Base-by-base conservation (phyloP, 1,284 basidiomycete genomes). In the Rhodotorula sp. region DNA sequence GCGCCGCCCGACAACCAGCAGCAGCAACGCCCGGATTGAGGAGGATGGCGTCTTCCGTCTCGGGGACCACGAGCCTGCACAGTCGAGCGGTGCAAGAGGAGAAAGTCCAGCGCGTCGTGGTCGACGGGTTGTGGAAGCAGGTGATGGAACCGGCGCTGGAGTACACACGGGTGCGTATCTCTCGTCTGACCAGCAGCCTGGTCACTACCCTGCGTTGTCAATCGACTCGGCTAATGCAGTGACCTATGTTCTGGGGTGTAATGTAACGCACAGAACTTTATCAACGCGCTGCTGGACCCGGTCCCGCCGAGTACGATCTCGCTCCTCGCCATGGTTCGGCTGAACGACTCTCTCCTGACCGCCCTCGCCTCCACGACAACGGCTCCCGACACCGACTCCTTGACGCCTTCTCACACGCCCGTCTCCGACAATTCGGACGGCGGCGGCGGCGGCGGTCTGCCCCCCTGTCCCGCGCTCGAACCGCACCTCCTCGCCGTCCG, bases 71-170 rank as follows among this genome's bases (percentile, higher is more conserved):
- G 64, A 16, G 39, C 48, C 48, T 29, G 26, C 31, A 48, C 20
- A 56, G 26, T 56, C 54, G 54, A 5, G 54, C 26, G 15, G 56
- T 31, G 84, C 83, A 31, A 80, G 88, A 52, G 84, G 87, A 79
- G 83, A 85, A 3, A 83, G 62, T 47, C 69, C 79, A 23, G 74
- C 79, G 75, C 77, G 61, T 65, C 10, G 70, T 81, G 7, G 80
- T 82, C 23, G 84, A 85, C 39, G 73, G 77, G 10, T 79, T 92
- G 29, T 97, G 93, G 93, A 94, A 93, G 81, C 91, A 92, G 79
- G 87, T 96, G 47, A 88, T 96, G 81, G 93, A 93, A 76, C 91
- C 93, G 3, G 90, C 91, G 10, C 83, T 95, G 64, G 90, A 91
- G 70, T 95, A 94, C 79, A 87, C 86, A 76, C 87, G 90, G 82